Percentiles rank a stretch among this genome's conserved stretches.
These are phyloP conservation scores for Backusella liffmaniae DNA, from an alignment of 192 early-diverging fungal genomes.

Conservation along the genomic window DNA sequence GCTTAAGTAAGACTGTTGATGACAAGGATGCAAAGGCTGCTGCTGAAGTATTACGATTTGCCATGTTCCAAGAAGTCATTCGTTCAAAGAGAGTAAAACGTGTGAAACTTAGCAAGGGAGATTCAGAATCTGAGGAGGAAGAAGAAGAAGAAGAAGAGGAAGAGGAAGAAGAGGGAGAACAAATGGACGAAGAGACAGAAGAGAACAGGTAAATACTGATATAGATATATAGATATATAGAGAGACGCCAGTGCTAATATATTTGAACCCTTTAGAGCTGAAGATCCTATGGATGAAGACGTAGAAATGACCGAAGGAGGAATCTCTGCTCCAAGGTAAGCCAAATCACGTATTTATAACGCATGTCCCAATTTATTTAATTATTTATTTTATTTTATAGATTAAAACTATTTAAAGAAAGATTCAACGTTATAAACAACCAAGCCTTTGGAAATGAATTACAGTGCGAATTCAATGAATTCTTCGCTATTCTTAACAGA, in stretches of 20 bases:
- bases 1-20: slow-evolving; percentile 79
- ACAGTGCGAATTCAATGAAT: slow-evolving; percentile 50
- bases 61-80: slow-evolving; percentile 87
- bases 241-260: neutral
- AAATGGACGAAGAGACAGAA: slow-evolving; percentile 13
- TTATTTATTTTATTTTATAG: slow-evolving; percentile 3
- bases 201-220: neutral
- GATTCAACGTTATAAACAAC: slow-evolving; percentile 42
- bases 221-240: neutral
- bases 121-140: slow-evolving; percentile 44
- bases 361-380: neutral
- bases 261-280: neutral
- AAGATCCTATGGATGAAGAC: slow-evolving; percentile 28
- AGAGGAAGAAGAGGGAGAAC: slow-evolving; percentile 18
- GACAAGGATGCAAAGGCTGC: slow-evolving; percentile 85
- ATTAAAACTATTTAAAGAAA: slow-evolving; percentile 48
- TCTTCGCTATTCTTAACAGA: slow-evolving; percentile 58
- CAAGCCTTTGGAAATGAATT: slow-evolving; percentile 53
- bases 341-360: neutral
- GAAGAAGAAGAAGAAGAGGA: slow-evolving; percentile 24
- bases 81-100: slow-evolving; percentile 47
- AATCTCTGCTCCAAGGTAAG: slow-evolving; percentile 16
- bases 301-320: slow-evolving; percentile 20
- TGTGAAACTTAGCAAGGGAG: slow-evolving; percentile 45
- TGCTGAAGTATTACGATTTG: slow-evolving; percentile 80